phyloP scores from a whole-genome alignment of 768 basidiomycete species.

The Phylloporus sp. region DNA sequence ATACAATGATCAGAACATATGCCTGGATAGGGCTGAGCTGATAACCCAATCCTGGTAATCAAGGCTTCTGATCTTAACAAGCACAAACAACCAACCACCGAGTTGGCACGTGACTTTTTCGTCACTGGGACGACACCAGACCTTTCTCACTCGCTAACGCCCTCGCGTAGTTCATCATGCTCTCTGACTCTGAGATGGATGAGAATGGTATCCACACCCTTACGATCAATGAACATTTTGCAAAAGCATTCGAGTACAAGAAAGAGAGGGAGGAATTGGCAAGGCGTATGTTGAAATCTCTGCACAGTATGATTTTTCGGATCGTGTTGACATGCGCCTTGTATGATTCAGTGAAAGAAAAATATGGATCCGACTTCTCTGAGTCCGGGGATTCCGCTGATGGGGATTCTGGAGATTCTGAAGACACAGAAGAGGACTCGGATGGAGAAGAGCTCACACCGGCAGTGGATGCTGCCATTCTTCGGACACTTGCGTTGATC shows the following conservation, averaged over 20 bases:
- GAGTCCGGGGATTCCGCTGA: slow-evolving; percentile 8
- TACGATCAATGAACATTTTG: slow-evolving; percentile 72
- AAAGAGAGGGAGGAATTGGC: slow-evolving; percentile 85
- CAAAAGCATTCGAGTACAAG: slow-evolving; percentile 77
- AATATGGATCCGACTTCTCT: slow-evolving; percentile 76
- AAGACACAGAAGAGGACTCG: slow-evolving; percentile 86
- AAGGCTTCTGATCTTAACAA: slow-evolving; percentile 17
- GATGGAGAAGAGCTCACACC: slow-evolving; percentile 95
- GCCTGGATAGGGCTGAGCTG: too few species aligned
- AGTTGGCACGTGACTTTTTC: background rate
- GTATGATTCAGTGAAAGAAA: slow-evolving; percentile 63
- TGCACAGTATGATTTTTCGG: background rate
- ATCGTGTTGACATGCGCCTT: background rate
- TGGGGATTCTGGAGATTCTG: slow-evolving; percentile 53
- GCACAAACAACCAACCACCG: slow-evolving; percentile 13
- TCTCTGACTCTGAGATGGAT: slow-evolving; percentile 50
- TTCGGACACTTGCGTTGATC: slow-evolving; percentile 85
- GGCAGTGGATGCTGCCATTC: slow-evolving; percentile 88
- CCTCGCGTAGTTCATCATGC: slow-evolving; percentile 29
- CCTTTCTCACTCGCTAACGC: background rate
- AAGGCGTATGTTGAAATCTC: slow-evolving; percentile 49
- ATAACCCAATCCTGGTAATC: slow-evolving; percentile 1
- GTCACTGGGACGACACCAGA: background rate
- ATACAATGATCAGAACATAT: too few species aligned
- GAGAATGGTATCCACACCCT: slow-evolving; percentile 43